Conservation (phyloP, 2,329 filamentous ascomycete species). For the Penicillium hesseltinei region DNA sequence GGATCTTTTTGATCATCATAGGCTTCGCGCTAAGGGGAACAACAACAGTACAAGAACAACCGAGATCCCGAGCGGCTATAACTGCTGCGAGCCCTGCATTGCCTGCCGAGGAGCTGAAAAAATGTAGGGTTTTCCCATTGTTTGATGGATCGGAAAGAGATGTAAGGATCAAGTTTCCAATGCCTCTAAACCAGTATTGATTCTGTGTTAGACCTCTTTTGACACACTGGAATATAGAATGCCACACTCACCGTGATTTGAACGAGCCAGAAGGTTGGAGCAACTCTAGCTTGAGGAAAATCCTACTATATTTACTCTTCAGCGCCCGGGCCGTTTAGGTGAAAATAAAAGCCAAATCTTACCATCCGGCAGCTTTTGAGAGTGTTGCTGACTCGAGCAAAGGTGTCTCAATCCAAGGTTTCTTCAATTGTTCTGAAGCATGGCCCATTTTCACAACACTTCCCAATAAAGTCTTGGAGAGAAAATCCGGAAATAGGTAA, state of each 20-base stretch:
- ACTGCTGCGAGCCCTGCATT: conserved; percentile 81
- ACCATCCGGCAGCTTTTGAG: conserved; percentile 43
- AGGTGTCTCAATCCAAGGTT: conserved; percentile 43
- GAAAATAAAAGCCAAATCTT: conserved; percentile 2
- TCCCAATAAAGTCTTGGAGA: not conserved
- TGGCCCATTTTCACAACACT: not conserved
- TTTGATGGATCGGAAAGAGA: conserved; percentile 26
- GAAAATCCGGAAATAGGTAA: not conserved
- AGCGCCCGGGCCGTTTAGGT: not conserved
- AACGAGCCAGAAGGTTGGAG: conserved; percentile 80
- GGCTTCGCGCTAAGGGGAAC: conserved; percentile 63
- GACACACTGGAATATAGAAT: not conserved
- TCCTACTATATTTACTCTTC: conserved; percentile 51
- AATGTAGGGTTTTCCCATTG: conserved; percentile 52
- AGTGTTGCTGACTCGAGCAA: conserved; percentile 38
- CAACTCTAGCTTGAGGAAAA: conserved; percentile 79
- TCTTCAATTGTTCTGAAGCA: conserved; percentile 8
- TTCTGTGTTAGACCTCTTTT: not conserved
- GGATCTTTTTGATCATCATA: conserved; percentile 68
- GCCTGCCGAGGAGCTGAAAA: conserved; percentile 75
- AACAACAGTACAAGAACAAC: conserved; percentile 66
- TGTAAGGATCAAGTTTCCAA: conserved; percentile 38
- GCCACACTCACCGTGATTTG: conserved; percentile 60
- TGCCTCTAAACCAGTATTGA: conserved; percentile 25
- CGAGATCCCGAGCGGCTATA: conserved; percentile 64